phyloP scores from a whole-genome alignment of 768 basidiomycete species.

The Roridomyces roridus region DNA sequence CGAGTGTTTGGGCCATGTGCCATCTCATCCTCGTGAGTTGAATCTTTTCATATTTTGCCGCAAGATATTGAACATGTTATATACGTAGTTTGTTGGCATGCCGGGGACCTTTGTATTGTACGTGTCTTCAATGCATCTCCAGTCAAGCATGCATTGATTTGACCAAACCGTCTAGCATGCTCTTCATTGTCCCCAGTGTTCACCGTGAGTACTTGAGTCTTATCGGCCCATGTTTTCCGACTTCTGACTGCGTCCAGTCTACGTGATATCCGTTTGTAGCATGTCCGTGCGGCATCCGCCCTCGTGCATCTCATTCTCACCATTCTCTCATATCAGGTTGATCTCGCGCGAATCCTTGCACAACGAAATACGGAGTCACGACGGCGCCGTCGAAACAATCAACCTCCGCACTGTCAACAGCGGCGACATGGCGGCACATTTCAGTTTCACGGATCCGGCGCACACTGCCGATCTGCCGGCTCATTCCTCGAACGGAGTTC shows the following conservation, averaged over 20 bases:
- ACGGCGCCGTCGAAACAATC: too few relatives aligned
- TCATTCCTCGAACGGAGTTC: too few relatives aligned
- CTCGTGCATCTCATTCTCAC: neutral
- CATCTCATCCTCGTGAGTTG: constrained; percentile 6
- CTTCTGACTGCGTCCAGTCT: neutral
- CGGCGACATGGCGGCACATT: too few relatives aligned
- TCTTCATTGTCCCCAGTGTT: constrained; percentile 3
- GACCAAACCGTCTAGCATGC: neutral
- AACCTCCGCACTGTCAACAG: too few relatives aligned
- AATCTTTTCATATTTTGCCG: neutral
- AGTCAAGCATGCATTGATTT: neutral
- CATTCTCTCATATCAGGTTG: neutral
- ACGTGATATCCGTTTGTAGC: constrained; percentile 12
- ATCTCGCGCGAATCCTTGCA: neutral
- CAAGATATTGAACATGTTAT: neutral
- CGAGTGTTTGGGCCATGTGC: constrained; percentile 1
- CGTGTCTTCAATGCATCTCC: too few relatives aligned
- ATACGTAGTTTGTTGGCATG: constrained; percentile 5
- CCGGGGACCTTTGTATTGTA: constrained; percentile 9
- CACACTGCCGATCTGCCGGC: too few relatives aligned
- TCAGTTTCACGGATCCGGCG: too few relatives aligned
- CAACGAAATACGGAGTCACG: too few relatives aligned
- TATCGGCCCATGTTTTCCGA: neutral
- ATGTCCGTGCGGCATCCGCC: neutral
- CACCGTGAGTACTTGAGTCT: constrained; percentile 3